Conservation (phyloP, 2,329 filamentous ascomycete genomes). For the Microsporum ferrugineum region DNA sequence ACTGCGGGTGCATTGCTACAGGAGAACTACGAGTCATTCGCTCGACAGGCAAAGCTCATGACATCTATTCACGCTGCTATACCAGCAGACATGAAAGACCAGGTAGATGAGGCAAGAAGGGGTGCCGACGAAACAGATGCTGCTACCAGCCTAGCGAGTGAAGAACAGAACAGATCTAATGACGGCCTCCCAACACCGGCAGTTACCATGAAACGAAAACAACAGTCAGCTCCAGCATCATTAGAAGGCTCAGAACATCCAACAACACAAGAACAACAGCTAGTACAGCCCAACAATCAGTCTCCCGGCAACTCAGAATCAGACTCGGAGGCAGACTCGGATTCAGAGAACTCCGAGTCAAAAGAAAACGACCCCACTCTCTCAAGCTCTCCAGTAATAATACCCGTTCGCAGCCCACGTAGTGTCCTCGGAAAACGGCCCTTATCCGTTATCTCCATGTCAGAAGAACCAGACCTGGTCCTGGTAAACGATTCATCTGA, state of each 20-base stretch:
- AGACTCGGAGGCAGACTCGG: slow-evolving; percentile 24
- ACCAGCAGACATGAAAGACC: slow-evolving; percentile 33
- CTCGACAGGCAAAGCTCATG: slow-evolving; percentile 48
- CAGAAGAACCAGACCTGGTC: slow-evolving; percentile 25
- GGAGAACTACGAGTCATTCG: slow-evolving; percentile 48
- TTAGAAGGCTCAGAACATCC: not conserved
- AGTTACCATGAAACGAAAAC: slow-evolving; percentile 25
- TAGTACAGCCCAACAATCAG: slow-evolving; percentile 4
- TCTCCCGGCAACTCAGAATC: slow-evolving; percentile 18
- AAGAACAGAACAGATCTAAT: slow-evolving; percentile 10
- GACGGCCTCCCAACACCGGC: slow-evolving; percentile 12
- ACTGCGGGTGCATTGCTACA: slow-evolving; percentile 48
- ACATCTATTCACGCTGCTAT: slow-evolving; percentile 50
- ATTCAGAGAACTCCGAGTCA: slow-evolving; percentile 24
- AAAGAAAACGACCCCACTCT: slow-evolving; percentile 42
- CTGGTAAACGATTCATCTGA: slow-evolving; percentile 22
- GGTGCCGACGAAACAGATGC: slow-evolving; percentile 36
- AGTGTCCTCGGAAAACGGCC: slow-evolving; percentile 33
- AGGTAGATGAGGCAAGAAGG: slow-evolving; percentile 41
- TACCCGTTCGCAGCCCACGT: slow-evolving; percentile 26
- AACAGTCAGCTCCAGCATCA: not conserved
- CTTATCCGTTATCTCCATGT: slow-evolving; percentile 30
- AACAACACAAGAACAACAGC: slow-evolving; percentile 6
- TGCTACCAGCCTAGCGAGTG: slow-evolving; percentile 6
- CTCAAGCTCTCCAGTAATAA: slow-evolving; percentile 28